A percentile compares a stretch with the other conserved stretches of the same genome.
Conservation (phyloP, 257 asterid species). For the Solanum chmielewskii region DNA sequence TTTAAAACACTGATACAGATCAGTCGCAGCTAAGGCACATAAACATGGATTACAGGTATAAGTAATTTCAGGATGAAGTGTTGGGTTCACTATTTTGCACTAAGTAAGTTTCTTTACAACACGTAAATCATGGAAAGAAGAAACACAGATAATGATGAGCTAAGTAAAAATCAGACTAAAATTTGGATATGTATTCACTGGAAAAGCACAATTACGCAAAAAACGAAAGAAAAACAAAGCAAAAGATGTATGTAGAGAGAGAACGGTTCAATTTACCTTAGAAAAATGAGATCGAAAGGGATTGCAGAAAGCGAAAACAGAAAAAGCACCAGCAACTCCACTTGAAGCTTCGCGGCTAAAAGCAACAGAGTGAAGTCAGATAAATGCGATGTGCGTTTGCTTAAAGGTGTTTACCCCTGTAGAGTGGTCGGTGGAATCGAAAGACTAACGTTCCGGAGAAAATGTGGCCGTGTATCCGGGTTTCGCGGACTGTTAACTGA, state of each 20-base stretch:
- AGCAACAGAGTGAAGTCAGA: neutral
- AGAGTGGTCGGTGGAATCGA: neutral
- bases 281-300: constrained; percentile 46
- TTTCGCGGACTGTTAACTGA: neutral
- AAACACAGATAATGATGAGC: neutral
- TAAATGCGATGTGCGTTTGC: neutral
- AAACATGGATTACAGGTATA: neutral
- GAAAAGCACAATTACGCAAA: constrained; percentile 6
- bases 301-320: constrained; percentile 11
- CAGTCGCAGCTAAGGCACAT: neutral
- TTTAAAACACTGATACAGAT: neutral
- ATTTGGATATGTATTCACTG: neutral
- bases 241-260: neutral
- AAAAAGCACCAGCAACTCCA: constrained; percentile 6
- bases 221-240: constrained; percentile 12
- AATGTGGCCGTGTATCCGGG: constrained; percentile 32
- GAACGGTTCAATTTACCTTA: constrained; percentile 23
- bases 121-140: neutral
- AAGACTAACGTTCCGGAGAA: constrained; percentile 8
- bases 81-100: neutral
- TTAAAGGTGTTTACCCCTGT: neutral
- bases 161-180: neutral
- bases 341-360: neutral
- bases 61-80: neutral
- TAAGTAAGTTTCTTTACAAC: neutral